These are phyloP conservation scores for Monosporascus sp. DNA, from an alignment of 2,329 filamentous ascomycete genomes.

Conservation along the genomic window DNA sequence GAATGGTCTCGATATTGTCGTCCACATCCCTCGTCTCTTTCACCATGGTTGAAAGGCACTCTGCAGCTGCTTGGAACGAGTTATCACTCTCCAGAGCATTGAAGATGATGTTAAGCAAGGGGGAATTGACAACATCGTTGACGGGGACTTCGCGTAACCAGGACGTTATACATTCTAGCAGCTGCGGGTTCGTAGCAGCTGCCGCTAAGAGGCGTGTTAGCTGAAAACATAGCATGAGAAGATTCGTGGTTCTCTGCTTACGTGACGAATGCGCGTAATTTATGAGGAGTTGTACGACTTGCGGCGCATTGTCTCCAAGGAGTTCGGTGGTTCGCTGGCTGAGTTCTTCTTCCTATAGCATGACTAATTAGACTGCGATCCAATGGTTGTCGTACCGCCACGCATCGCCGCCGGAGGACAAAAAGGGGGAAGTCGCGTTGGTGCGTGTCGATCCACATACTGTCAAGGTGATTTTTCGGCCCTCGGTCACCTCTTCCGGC, in stretches of 20 bases:
- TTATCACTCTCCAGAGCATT: conserved; percentile 68
- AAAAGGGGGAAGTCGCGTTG: conserved; percentile 35
- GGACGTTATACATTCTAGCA: conserved; percentile 93
- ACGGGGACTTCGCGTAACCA: conserved; percentile 94
- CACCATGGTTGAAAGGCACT: conserved; percentile 89
- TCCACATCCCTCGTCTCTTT: conserved; percentile 91
- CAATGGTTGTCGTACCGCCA: conserved; percentile 26
- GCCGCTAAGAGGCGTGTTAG: conserved; percentile 45
- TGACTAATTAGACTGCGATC: conserved; percentile 41
- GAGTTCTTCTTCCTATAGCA: conserved; percentile 89
- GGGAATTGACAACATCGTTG: conserved; percentile 75
- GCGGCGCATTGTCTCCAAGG: conserved; percentile 81
- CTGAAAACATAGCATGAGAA: conserved; percentile 14
- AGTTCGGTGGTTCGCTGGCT: conserved; percentile 79
- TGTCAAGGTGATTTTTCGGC: conserved; percentile 98
- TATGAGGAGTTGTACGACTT: conserved; percentile 81
- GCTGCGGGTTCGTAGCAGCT: conserved; percentile 79
- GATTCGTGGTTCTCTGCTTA: conserved; percentile 39
- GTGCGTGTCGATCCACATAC: conserved; percentile 71
- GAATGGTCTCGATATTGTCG: conserved; percentile 77
- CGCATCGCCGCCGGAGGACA: conserved; percentile 19
- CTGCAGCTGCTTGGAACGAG: conserved; percentile 82
- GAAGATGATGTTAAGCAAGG: conserved; percentile 76
- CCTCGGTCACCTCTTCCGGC: conserved; percentile 97
- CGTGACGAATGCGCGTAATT: conserved; percentile 90